Evolutionary conservation across 1,284 basidiomycete species (phyloP).

Genomic region (Irpex rosettiformis): DNA sequence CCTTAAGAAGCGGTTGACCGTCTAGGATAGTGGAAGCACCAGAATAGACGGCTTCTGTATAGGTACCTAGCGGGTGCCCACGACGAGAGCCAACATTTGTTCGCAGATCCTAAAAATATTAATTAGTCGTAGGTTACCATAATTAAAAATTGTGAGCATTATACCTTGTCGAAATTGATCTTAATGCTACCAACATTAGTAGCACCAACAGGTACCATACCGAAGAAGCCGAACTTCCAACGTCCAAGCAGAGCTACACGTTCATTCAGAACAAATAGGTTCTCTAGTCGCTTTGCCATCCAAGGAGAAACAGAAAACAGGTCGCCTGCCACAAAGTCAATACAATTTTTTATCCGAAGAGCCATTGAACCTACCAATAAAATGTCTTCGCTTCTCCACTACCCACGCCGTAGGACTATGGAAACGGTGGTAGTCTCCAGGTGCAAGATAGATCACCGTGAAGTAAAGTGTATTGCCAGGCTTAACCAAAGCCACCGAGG

Average conservation of each 20-base stretch:
- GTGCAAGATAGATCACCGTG: slow-evolving; percentile 95
- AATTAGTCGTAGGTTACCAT: neutral
- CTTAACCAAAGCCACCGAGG: slow-evolving; percentile 43
- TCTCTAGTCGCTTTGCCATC: slow-evolving; percentile 89
- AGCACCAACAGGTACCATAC: slow-evolving; percentile 97
- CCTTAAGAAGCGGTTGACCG: slow-evolving; percentile 85
- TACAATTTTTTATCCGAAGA: neutral
- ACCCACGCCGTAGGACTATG: slow-evolving; percentile 97
- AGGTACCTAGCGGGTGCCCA: slow-evolving; percentile 83
- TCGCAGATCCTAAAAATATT: slow-evolving; percentile 57
- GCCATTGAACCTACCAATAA: slow-evolving; percentile 62
- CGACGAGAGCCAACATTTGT: slow-evolving; percentile 72
- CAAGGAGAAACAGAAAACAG: slow-evolving; percentile 97
- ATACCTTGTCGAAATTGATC: slow-evolving; percentile 91
- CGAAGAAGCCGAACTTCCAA: slow-evolving; percentile 95
- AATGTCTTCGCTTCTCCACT: slow-evolving; percentile 93
- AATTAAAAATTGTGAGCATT: slow-evolving; percentile 17
- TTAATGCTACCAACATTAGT: slow-evolving; percentile 98
- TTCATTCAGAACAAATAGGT: slow-evolving; percentile 97
- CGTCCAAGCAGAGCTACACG: slow-evolving; percentile 94
- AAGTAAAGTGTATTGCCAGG: slow-evolving; percentile 87
- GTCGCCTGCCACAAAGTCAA: slow-evolving; percentile 53
- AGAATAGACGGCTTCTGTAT: slow-evolving; percentile 88
- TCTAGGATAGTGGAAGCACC: slow-evolving; percentile 77
- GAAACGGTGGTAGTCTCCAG: slow-evolving; percentile 98